phyloP scores from a whole-genome alignment of 192 early-diverging fungal genomes.

The Entomortierella chlamydospora region DNA sequence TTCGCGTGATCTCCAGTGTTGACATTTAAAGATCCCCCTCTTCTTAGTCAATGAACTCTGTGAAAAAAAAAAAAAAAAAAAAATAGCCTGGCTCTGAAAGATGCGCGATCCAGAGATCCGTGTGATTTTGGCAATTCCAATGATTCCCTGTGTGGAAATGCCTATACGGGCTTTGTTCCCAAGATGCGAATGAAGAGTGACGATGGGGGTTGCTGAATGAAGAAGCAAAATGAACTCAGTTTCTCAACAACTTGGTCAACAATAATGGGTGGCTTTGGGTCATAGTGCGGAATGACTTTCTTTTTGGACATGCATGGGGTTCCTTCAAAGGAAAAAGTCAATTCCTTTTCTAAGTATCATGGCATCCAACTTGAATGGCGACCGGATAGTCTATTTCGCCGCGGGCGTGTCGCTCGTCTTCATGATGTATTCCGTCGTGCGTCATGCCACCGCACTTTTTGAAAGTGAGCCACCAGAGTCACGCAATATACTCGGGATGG shows the following conservation, averaged over 20 bases:
- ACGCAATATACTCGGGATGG: conserved; percentile 50
- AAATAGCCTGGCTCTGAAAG: background rate
- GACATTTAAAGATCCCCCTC: conserved; percentile 9
- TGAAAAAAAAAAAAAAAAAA: background rate
- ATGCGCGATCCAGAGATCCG: conserved; percentile 1
- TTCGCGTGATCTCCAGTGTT: conserved; percentile 32
- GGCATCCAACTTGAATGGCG: conserved; percentile 37
- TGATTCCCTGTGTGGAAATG: background rate
- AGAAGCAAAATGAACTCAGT: too few relatives aligned
- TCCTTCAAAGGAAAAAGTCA: background rate
- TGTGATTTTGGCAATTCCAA: background rate
- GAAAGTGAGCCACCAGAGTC: conserved; percentile 36
- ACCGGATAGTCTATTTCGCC: conserved; percentile 49
- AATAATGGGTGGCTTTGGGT: too few relatives aligned
- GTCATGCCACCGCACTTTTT: conserved; percentile 50
- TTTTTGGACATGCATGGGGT: too few relatives aligned
- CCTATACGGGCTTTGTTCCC: background rate
- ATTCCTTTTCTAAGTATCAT: conserved; percentile 4
- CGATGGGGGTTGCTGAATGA: too few relatives aligned
- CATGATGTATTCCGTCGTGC: conserved; percentile 53
- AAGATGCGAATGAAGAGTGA: too few relatives aligned
- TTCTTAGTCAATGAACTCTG: background rate
- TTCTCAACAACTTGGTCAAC: too few relatives aligned
- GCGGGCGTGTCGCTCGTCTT: conserved; percentile 50
- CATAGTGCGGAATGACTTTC: too few relatives aligned